Conservation (phyloP, 2,329 filamentous ascomycete species). For the Xylariomycetidae sp. region DNA sequence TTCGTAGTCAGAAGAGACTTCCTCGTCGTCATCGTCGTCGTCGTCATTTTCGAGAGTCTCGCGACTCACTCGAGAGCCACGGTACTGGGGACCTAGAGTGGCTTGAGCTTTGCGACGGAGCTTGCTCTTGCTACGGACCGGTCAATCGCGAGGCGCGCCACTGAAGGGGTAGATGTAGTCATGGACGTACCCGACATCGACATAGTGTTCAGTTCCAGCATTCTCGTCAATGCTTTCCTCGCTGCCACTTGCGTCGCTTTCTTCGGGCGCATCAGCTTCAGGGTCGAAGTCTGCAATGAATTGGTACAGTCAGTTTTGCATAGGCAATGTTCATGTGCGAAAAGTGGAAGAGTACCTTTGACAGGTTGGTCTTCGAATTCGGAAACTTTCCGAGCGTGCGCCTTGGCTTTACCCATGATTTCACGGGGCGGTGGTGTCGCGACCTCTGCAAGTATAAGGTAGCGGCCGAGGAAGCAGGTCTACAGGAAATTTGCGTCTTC, state of each 20-base stretch:
- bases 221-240: conserved; percentile 46
- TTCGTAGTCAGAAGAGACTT: conserved; percentile 27
- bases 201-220: conserved; percentile 80
- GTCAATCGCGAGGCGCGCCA: conserved; percentile 4
- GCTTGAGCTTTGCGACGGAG: conserved; percentile 66
- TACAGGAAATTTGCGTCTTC: too few relatives aligned
- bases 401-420: conserved; percentile 46
- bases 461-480: too few relatives aligned
- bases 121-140: conserved; percentile 64
- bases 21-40: conserved; percentile 26
- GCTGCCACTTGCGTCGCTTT: conserved; percentile 48
- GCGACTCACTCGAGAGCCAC: conserved; percentile 69
- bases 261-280: conserved; percentile 55
- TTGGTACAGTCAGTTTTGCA: conserved; percentile 9
- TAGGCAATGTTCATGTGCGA: neutral
- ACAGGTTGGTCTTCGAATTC: conserved; percentile 55
- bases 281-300: conserved; percentile 66
- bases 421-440: too few relatives aligned
- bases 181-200: conserved; percentile 28
- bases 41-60: conserved; percentile 43
- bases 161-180: conserved; percentile 7
- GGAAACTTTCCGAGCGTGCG: conserved; percentile 54
- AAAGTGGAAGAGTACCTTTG: conserved; percentile 43
- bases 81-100: conserved; percentile 71
- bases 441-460: too few relatives aligned